phyloP scores from a whole-genome alignment of 1,139 yeast species.

The Geotrichum europaeum region DNA sequence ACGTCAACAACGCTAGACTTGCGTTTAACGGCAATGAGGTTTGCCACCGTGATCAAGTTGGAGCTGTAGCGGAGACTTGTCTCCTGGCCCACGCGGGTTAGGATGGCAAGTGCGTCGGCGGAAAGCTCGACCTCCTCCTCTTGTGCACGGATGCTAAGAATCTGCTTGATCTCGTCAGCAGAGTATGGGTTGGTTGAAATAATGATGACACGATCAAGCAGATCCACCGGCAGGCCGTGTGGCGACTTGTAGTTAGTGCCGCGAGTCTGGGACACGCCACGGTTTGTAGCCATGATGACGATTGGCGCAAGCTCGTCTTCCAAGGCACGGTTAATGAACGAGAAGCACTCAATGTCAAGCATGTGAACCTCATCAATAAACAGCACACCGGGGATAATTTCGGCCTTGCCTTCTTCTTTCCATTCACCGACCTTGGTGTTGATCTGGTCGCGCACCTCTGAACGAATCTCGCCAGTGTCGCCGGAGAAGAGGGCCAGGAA shows the following conservation, averaged over 20 bases:
- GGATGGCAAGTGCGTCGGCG: slow-evolving; percentile 77
- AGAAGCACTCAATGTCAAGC: slow-evolving; percentile 96
- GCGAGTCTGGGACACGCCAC: slow-evolving; percentile 87
- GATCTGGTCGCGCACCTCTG: slow-evolving; percentile 95
- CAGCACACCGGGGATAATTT: slow-evolving; percentile 95
- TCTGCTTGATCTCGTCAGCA: slow-evolving; percentile 78
- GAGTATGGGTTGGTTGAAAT: slow-evolving; percentile 76
- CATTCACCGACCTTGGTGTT: slow-evolving; percentile 96
- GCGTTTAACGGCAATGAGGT: slow-evolving; percentile 77
- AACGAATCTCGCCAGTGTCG: slow-evolving; percentile 94
- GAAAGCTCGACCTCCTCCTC: slow-evolving; percentile 91
- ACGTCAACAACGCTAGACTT: slow-evolving; percentile 67
- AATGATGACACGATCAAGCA: slow-evolving; percentile 88
- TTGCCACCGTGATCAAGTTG: slow-evolving; percentile 82
- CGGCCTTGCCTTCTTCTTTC: slow-evolving; percentile 99
- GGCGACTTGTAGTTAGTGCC: slow-evolving; percentile 94
- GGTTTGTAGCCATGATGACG: slow-evolving; percentile 96
- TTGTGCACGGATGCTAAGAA: slow-evolving; percentile 83
- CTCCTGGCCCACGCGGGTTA: slow-evolving; percentile 89
- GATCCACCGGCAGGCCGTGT: slow-evolving; percentile 92
- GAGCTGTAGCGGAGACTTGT: slow-evolving; percentile 91
- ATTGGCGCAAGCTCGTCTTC: slow-evolving; percentile 97
- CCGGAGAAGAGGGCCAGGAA: slow-evolving; percentile 93
- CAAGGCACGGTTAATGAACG: slow-evolving; percentile 90
- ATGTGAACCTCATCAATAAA: slow-evolving; percentile 98